phyloP scores from a whole-genome alignment of 2,329 filamentous ascomycete genomes.

The Talaromyces sp. region DNA sequence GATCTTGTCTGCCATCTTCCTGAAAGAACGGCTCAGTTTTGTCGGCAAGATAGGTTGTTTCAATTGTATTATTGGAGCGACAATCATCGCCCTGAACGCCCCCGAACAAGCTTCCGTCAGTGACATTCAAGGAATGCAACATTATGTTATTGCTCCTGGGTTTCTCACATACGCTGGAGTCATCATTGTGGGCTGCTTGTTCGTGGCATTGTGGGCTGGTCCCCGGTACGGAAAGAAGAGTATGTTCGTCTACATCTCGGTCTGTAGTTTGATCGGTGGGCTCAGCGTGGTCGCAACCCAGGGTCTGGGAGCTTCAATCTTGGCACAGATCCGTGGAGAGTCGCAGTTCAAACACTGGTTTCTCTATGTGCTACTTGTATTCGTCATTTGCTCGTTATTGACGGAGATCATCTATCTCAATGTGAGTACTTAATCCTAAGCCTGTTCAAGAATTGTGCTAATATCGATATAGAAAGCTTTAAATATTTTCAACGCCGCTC shows the following conservation, averaged over 20 bases:
- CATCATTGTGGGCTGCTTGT: conserved; percentile 67
- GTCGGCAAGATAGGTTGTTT: conserved; percentile 96
- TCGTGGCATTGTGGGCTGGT: conserved; percentile 75
- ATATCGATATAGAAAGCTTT: conserved; percentile 77
- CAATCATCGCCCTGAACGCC: conserved; percentile 92
- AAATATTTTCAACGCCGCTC: conserved; percentile 92
- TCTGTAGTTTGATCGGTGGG: conserved; percentile 92
- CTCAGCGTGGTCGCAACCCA: conserved; percentile 94
- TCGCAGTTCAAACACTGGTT: conserved; percentile 98
- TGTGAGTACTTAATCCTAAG: conserved; percentile 55
- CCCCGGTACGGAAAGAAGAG: conserved; percentile 92
- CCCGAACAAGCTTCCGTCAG: conserved; percentile 79
- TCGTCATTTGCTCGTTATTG: conserved; percentile 82
- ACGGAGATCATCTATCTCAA: conserved; percentile 96
- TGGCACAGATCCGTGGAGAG: conserved; percentile 76
- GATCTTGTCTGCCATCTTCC: conserved; percentile 85
- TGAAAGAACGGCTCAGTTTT: conserved; percentile 92
- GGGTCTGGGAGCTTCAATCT: conserved; percentile 84
- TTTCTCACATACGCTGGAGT: conserved; percentile 84
- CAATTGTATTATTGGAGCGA: conserved; percentile 86
- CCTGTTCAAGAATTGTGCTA: not conserved
- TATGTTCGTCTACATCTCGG: conserved; percentile 95
- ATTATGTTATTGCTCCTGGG: conserved; percentile 78
- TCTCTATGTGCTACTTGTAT: conserved; percentile 83
- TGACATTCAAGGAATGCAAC: conserved; percentile 88